Evolutionary conservation across 2,329 filamentous ascomycete genomes (phyloP), one percentile per base, ranked within the genome.

Genomic region (Sarocladium oryzae): DNA sequence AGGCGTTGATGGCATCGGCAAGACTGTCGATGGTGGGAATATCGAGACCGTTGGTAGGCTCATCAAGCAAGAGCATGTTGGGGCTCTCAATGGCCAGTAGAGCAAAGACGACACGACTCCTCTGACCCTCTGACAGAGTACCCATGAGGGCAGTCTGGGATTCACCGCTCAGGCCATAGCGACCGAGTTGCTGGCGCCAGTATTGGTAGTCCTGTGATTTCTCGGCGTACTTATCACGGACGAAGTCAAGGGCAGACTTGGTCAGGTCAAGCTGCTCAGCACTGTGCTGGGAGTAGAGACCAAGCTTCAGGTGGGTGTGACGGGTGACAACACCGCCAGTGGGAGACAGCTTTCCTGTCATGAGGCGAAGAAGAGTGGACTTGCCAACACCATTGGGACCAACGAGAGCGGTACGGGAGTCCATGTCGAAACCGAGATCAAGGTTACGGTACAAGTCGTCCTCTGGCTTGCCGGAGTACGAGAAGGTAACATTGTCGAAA

Each of bases 311-410:
- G 75, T 99, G 93, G 52, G 93, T 97, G 78, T 99, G 95, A 57
- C 91, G 85, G 59, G 84, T 88, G 58, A 99, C 89, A 55, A 79
- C 75, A 60, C 93, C 93, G 52, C 74, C 75, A 38, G 89, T 96
- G 40, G 93, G 88, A 28, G 85, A 90, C 51, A 97, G 82, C 75
- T 93, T 90, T 71, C 90, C 91, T 13, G 92, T 97, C 89, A 99
- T 97, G 60, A 99, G 84, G 60, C 89, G 87, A 57, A 99, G 85
- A 53, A 97, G 81, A 13, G 93, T 97, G 21, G 93, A 97, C 78
- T 99, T 99, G 70, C 93, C 93, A 54, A 97, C 93, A 90, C 93
- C 93, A 73, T 97, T 97, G 68, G 93, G 93, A 54, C 93, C 93
- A 66, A 99, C 93, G 55, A 99, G 85, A 45, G 92, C 92, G 43